A percentile compares a stretch with the other conserved stretches of the same genome.
These are phyloP conservation scores for Annona squamosa DNA, from an alignment of 164 flowering plant genomes.

Conservation along the genomic window DNA sequence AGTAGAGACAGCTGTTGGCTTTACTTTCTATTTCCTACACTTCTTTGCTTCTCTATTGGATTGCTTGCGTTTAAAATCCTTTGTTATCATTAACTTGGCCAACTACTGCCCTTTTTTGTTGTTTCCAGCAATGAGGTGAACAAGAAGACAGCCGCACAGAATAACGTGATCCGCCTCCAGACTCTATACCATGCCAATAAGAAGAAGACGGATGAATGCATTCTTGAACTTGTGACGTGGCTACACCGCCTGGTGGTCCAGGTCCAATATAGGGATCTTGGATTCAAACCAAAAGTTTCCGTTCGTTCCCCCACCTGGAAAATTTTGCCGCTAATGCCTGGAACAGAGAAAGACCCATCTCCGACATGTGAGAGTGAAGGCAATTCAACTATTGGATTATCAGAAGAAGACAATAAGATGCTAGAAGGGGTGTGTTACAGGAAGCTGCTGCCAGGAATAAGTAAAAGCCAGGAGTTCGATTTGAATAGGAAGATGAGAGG, in stretches of 20 bases:
- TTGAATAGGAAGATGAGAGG: slow-evolving; percentile 31
- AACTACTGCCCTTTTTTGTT: neutral
- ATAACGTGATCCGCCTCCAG: slow-evolving; percentile 64
- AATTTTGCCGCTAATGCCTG: slow-evolving; percentile 22
- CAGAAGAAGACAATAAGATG: slow-evolving; percentile 77
- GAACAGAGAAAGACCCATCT: slow-evolving; percentile 30
- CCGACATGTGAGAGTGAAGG: neutral
- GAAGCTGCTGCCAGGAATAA: slow-evolving; percentile 76
- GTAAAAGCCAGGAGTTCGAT: slow-evolving; percentile 84
- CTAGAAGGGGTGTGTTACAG: slow-evolving; percentile 60
- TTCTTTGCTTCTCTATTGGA: neutral
- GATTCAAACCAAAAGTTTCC: slow-evolving; percentile 67
- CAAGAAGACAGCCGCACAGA: slow-evolving; percentile 50
- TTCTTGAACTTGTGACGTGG: slow-evolving; percentile 80
- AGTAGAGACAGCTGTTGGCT: slow-evolving; percentile 12
- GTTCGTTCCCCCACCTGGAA: slow-evolving; percentile 58
- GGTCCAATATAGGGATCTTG: slow-evolving; percentile 38
- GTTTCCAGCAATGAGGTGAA: slow-evolving; percentile 17
- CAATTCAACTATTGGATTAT: slow-evolving; percentile 14
- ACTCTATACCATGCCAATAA: slow-evolving; percentile 92
- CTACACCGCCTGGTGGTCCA: slow-evolving; percentile 78
- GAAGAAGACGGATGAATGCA: slow-evolving; percentile 68
- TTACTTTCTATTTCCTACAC: neutral
- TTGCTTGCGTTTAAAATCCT: neutral
- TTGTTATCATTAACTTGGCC: neutral